A percentile compares a stretch with the other conserved stretches of the same genome.
These are phyloP conservation scores for Solanum hybrid DNA, from an alignment of 305 asterid species.

Conservation along the genomic window DNA sequence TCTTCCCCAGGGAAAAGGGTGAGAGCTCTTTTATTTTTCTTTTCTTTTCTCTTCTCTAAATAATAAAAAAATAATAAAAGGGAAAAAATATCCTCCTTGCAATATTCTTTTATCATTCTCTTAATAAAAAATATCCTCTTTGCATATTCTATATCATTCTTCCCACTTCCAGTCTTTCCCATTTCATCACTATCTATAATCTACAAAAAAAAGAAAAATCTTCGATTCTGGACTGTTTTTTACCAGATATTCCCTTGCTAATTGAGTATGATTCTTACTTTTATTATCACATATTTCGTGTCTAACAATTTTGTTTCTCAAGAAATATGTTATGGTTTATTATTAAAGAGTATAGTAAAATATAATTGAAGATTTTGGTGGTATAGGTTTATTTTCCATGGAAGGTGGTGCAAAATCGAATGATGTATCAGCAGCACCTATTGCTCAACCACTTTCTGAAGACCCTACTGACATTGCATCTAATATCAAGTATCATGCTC, in stretches of 20 bases:
- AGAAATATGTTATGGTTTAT: background rate
- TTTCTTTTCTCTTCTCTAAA: background rate
- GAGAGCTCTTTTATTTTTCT: background rate
- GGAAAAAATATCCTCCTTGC: background rate
- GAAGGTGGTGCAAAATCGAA: slow-evolving; percentile 33
- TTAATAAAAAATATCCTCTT: background rate
- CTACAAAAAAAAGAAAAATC: background rate
- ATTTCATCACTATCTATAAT: background rate
- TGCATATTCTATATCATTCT: background rate
- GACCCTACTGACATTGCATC: slow-evolving; percentile 76
- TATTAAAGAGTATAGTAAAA: background rate
- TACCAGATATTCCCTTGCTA: background rate
- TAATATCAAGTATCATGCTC: slow-evolving; percentile 83
- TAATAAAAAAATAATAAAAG: background rate
- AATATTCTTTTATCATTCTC: background rate
- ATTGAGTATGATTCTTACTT: background rate
- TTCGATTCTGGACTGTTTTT: background rate
- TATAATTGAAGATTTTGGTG: background rate
- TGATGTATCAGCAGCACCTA: slow-evolving; percentile 30
- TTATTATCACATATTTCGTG: background rate
- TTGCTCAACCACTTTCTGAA: slow-evolving; percentile 61
- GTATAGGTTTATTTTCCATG: slow-evolving; percentile 20
- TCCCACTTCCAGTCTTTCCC: background rate
- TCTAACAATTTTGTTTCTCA: background rate
- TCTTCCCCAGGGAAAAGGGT: background rate